Evolutionary conservation across 441 rosid genomes (phyloP), one percentile per base, ranked within the genome.

Genomic region (Arabidopsis hybrid): DNA sequence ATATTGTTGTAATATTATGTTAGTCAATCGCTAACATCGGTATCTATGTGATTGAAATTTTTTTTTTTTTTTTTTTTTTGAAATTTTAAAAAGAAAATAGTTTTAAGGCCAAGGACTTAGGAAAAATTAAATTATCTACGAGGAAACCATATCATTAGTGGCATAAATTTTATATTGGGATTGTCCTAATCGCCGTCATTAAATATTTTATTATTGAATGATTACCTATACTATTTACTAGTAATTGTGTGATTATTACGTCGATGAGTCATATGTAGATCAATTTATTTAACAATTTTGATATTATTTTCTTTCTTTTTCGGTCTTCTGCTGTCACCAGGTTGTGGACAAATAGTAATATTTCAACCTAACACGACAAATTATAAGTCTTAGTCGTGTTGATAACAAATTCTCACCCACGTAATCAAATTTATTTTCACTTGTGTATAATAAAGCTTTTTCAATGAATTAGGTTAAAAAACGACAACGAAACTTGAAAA

Each of bases 261-360:
- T 73, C 43, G 55, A 74, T 74, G 78, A 74, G 67, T 66, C 78
- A 72, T 74, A 66, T 13, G 39, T 59, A 49, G 45, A 59, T 66
- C 45, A 58, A 12, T 39, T 66, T 47, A 47, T 36, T 36, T 26
- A 56, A 32, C 2, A 38, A 14, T 57, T 73, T 31, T 39, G 29
- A 52, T 62, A 62, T 12, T 62, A 63, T 34, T 53, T 42, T 50
- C 11, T 65, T 65, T 66, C 53, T 4, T 50, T 65, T 74, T 66
- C 61, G 9, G 78, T 74, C 67, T 74, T 74, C 67, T 74, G 67
- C 67, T 67, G 72, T 74, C 67, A 74, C 55, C 67, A 59, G 67
- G 67, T 59, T 39, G 67, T 74, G 67, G 61, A 67, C 67, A 66
- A 16, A 60, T 18, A 32, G 17, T 50, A 50, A 6, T 39, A 63